phyloP scores from a whole-genome alignment of 305 asterid genomes.

The Euphrasia arctica region DNA sequence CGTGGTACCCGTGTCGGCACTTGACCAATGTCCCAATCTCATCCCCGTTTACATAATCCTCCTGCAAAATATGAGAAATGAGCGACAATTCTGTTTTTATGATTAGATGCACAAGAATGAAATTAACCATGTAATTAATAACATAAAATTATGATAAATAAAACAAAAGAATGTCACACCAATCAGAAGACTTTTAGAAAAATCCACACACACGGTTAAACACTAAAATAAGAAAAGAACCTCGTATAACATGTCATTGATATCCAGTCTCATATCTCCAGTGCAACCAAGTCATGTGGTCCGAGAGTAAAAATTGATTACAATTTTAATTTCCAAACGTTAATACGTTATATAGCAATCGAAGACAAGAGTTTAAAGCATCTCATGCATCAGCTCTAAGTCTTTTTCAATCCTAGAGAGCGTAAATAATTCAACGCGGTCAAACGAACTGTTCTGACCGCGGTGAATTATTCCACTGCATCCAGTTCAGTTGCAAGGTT shows the following conservation, averaged over 20 bases:
- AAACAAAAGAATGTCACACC: neutral
- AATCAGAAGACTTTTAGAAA: neutral
- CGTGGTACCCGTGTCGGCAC: constrained; percentile 71
- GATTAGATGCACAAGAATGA: too few relatives aligned
- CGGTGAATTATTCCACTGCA: constrained; percentile 72
- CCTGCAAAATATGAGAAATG: constrained; percentile 42
- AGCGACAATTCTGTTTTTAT: neutral
- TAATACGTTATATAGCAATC: constrained; percentile 8
- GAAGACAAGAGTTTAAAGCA: constrained; percentile 14
- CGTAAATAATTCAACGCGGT: constrained; percentile 41
- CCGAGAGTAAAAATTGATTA: constrained; percentile 18
- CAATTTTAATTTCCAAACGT: constrained; percentile 7
- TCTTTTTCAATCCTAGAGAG: constrained; percentile 41
- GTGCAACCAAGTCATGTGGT: constrained; percentile 60
- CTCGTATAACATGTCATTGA: constrained; percentile 96
- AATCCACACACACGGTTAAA: neutral
- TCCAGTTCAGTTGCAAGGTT: constrained; percentile 74
- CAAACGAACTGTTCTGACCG: constrained; percentile 26
- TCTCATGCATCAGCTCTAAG: constrained; percentile 35
- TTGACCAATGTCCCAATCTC: constrained; percentile 62
- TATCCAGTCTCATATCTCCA: constrained; percentile 90
- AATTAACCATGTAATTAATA: too few relatives aligned
- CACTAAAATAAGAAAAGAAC: constrained; percentile 29
- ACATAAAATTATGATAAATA: too few relatives aligned
- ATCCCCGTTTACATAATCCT: constrained; percentile 61